Base-by-base conservation (phyloP, 495 filamentous ascomycete species). In the Aspergillus sparsus region DNA sequence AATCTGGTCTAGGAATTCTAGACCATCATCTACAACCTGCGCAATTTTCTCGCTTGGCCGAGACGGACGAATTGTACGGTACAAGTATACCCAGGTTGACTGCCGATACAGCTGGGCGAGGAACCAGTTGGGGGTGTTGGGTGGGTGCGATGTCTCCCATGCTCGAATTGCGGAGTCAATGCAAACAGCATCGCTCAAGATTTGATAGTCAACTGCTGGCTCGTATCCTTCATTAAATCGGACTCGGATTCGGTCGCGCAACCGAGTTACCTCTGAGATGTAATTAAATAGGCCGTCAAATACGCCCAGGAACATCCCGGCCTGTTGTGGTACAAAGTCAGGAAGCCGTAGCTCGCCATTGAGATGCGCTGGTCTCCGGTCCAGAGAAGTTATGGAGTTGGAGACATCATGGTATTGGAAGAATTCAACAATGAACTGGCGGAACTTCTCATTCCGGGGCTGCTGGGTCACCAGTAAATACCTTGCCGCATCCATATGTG, bases 391-490 rank as follows among this genome's bases (percentile, higher is more conserved):
- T 53, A 96, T 80, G 41, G 92, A 87, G 67, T 90, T 90, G 32
- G 87, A 89, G 57, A 90, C 86, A 63, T 92, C 89, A 73, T 95
- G 90, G 65, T 95, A 96, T 71, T 91, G 88, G 76, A 96, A 95
- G 78, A 96, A 95, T 71, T 96, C 92, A 71, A 90, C 83, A 63
- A 97, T 89, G 68, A 97, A 96, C 61, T 86, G 85, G 15, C 84
- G 75, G 67, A 92, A 91, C 33, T 86, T 82, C 41, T 85, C 78
- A 54, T 91, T 82, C 69, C 70, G 83, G 62, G 63, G 84, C 76
- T 66, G 82, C 77, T 73, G 86, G 5, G 75, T 77, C 34, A 76
- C 66, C n/a, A 94, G 81, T 50, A 96, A 80, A 52, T 81, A 82
- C 59, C 89, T 83, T 60, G 91, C 92, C 3, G 85, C 89, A 61